Percentiles rank a stretch among this genome's conserved stretches.
Conservation (phyloP, 352 stramenopile species). For the Phytophthora hibernalis region DNA sequence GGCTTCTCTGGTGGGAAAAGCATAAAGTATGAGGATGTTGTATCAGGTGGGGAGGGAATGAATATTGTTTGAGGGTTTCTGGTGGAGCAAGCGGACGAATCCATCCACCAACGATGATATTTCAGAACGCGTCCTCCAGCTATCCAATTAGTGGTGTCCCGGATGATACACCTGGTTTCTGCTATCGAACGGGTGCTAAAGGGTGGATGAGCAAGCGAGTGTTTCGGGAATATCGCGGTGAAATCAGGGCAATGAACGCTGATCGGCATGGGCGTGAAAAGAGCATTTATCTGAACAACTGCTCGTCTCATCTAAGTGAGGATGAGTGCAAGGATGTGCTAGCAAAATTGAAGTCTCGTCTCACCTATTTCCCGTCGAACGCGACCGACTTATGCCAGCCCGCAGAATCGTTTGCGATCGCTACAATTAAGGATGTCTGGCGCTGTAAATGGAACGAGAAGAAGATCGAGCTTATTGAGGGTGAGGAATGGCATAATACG, state of each 20-base stretch:
- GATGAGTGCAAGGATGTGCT: conserved; percentile 11
- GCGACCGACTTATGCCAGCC: conserved; percentile 33
- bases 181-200: too few species aligned
- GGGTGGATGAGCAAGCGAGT: too few species aligned
- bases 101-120: too few species aligned
- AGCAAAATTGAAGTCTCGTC: not conserved
- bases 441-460: too few species aligned
- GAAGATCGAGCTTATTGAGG: conserved; percentile 31
- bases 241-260: conserved; percentile 8
- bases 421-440: conserved; percentile 40
- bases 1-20: too few species aligned
- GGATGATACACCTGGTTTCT: not conserved
- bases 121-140: too few species aligned
- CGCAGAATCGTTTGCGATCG: conserved; percentile 41
- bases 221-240: conserved; percentile 33
- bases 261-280: conserved; percentile 21
- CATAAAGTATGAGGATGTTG: too few species aligned
- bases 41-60: too few species aligned
- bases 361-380: conserved; percentile 25
- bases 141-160: too few species aligned
- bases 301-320: conserved; percentile 16
- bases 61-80: too few species aligned
- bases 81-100: too few species aligned
- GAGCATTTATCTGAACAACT: conserved; percentile 35
- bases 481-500: too few species aligned